These are phyloP conservation scores for Omphalea diandra DNA, from an alignment of 441 rosid genomes.

Conservation along the genomic window DNA sequence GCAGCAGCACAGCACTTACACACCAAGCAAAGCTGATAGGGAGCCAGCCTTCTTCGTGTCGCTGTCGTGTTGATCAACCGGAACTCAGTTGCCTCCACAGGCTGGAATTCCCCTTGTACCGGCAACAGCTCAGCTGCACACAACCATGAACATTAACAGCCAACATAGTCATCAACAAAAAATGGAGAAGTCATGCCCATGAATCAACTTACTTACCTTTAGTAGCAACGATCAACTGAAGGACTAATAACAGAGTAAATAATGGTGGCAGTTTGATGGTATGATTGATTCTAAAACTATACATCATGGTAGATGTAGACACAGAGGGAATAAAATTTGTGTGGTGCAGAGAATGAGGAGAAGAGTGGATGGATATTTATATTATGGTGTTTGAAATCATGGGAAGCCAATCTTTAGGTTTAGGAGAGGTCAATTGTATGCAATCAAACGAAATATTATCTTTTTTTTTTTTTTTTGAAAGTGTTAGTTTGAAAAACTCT, in stretches of 20 bases:
- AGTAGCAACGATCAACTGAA: constrained; percentile 4
- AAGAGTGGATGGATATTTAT: constrained; percentile 13
- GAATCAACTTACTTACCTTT: constrained; percentile 23
- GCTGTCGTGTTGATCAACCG: constrained; percentile 10
- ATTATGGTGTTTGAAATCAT: constrained; percentile 9
- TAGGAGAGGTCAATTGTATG: neutral
- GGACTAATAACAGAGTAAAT: neutral
- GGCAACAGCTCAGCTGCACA: constrained; percentile 11
- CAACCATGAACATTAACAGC: neutral
- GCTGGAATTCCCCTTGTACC: constrained; percentile 17
- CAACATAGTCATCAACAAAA: neutral
- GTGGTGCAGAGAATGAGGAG: constrained; percentile 13
- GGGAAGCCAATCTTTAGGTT: neutral
- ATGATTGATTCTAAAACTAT: neutral
- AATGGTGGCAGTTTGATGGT: constrained; percentile 11
- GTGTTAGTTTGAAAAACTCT: too few species aligned
- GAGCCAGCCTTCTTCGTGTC: constrained; percentile 33
- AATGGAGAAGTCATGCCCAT: neutral
- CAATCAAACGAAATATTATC: neutral
- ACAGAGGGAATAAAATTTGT: constrained; percentile 1
- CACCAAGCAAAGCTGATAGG: constrained; percentile 59
- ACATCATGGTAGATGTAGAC: neutral
- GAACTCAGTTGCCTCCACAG: constrained; percentile 22
- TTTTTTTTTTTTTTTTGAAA: too few species aligned
- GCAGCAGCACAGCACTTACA: constrained; percentile 62